Percentiles rank a stretch among this genome's conserved stretches.
These are phyloP conservation scores for Aureobasidium namibiae DNA, from an alignment of 2,329 filamentous ascomycete species.

Conservation along the genomic window DNA sequence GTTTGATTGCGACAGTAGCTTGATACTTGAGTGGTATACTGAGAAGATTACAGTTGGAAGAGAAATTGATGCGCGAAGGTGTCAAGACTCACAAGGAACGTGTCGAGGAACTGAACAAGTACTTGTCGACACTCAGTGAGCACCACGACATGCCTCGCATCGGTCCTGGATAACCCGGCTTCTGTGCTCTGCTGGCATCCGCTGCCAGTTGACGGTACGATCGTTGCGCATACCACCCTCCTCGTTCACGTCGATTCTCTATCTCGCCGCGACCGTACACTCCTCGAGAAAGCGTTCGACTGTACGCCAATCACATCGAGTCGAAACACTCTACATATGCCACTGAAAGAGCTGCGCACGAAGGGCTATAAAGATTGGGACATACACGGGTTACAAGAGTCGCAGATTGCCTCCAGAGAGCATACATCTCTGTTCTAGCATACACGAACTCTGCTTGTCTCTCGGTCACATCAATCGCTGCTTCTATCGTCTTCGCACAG, in stretches of 20 bases:
- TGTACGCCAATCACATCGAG: not conserved
- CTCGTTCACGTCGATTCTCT: not conserved
- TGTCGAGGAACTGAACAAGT: conserved; percentile 91
- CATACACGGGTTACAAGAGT: no score
- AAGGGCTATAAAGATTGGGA: no score
- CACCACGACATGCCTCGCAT: conserved; percentile 86
- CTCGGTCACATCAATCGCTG: no score
- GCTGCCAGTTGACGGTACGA: not conserved
- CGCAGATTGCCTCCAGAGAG: no score
- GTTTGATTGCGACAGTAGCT: conserved; percentile 26
- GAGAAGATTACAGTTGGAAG: conserved; percentile 55
- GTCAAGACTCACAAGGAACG: conserved; percentile 95
- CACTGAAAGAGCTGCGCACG: no score
- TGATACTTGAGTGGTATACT: not conserved
- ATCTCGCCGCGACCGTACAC: not conserved
- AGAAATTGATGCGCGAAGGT: conserved; percentile 73
- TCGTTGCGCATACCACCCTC: not conserved
- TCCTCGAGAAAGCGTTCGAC: not conserved
- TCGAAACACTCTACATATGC: no score
- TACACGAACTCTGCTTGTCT: no score
- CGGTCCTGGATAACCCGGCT: conserved; percentile 45
- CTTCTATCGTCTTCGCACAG: no score
- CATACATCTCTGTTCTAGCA: not conserved
- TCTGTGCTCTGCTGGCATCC: not conserved
- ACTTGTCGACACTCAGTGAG: conserved; percentile 84